These are phyloP conservation scores for Phialemonium atrogriseum DNA, from an alignment of 2,329 filamentous ascomycete species.

Conservation along the genomic window DNA sequence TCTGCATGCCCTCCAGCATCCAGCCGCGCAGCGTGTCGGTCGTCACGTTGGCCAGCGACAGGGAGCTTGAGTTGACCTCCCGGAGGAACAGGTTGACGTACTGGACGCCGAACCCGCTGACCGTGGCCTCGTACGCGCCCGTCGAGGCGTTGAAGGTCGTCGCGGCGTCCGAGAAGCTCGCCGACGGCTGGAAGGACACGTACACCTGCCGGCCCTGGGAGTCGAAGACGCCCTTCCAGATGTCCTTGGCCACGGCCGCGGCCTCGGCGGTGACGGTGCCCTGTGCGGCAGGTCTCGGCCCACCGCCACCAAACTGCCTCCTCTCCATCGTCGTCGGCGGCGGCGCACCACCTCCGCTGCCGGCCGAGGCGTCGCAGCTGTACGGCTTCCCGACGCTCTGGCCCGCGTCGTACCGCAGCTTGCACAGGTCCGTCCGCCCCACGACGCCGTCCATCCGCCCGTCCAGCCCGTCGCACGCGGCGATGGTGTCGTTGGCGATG, in stretches of 20 bases:
- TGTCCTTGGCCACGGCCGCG: conserved; percentile 19
- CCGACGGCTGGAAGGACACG: conserved; percentile 21
- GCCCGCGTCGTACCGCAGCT: conserved; percentile 33
- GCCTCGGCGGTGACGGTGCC: conserved; percentile 12
- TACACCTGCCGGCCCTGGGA: conserved; percentile 26
- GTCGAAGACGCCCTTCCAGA: conserved; percentile 26
- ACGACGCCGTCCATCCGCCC: conserved; percentile 12
- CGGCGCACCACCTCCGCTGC: not conserved
- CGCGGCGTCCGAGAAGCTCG: conserved; percentile 23
- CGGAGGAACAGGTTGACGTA: conserved; percentile 19
- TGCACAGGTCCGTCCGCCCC: conserved; percentile 24
- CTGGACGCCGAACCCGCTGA: conserved; percentile 17
- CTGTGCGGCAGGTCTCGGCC: conserved; percentile 4
- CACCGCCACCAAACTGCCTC: conserved; percentile 2
- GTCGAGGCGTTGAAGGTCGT: conserved; percentile 22
- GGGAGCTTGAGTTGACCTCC: conserved; percentile 15
- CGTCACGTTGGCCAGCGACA: conserved; percentile 35
- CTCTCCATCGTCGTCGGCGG: no score
- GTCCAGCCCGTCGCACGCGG: conserved; percentile 10
- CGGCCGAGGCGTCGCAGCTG: no score
- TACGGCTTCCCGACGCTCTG: conserved; percentile 33
- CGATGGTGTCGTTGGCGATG: conserved; percentile 8
- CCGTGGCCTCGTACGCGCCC: conserved; percentile 13
- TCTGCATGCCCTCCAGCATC: conserved; percentile 39
- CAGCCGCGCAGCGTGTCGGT: conserved; percentile 41